Evolutionary conservation across 1,139 yeast species (phyloP), one percentile per base, ranked within the genome.

Genomic region (Hanseniaspora gamundiae): DNA sequence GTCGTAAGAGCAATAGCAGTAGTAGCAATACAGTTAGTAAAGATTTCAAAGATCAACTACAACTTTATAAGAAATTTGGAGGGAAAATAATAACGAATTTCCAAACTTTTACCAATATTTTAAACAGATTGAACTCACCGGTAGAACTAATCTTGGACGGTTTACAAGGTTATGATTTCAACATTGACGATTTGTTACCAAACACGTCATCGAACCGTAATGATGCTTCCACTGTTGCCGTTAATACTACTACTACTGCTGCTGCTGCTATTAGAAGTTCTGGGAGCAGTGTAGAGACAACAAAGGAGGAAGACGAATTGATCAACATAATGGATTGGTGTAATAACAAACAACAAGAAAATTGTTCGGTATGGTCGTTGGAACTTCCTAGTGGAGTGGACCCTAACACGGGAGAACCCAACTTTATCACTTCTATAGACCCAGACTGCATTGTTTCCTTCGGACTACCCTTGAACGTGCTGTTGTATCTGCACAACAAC

Each of bases 321-420:
- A 42, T 50, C n/a, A 54, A 51, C 28, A 49, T 81, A 21, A 70
- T 84, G 26, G 63, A 63, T 16, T 87, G 95, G 95, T 75, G 83
- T 49, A 81, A 82, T 42, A 40, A 42, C 51, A 66, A 66, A 42
- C 72, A 72, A n/a, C 58, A 58, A 13, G 67, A 66, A 35, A 65
- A 65, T 40, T 65, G 71, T 8, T 72, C 75, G 41, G 65, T 79
- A 13, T 65, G 84, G 67, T 81, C 94, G 0, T 60, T 87, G 24
- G 95, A 86, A 55, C 74, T 84, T 29, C 93, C 95, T 2, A 74
- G 88, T 0, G 95, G 95, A 7, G 68, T 83, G 38, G 95, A 86
- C 56, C 81, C 93, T 8, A 85, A 94, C 4, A 78, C 93, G 0
- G 95, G 95, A 8, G 70, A 78, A 4, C 53, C 51, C 26, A 57